Base-by-base conservation (phyloP, 2,329 filamentous ascomycete species). In the Talaromyces atroroseus region DNA sequence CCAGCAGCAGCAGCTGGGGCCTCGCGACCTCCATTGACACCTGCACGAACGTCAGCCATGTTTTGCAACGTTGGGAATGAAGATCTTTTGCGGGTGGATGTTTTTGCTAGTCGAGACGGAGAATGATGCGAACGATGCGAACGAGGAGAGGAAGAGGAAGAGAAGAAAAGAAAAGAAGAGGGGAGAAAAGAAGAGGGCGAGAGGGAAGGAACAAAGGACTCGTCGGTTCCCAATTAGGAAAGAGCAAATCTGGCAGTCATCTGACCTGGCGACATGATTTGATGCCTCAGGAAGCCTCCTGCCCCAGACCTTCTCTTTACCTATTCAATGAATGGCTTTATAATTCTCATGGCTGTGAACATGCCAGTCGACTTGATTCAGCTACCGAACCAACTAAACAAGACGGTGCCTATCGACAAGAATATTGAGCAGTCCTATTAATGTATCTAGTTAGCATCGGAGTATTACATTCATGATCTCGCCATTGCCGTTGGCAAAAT, bases 201-300 rank as follows among this genome's bases (percentile, higher is more conserved):
- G 21, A 23, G 10, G 26, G 16, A 26, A 7, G 20, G 29, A 24
- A 18, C 6, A 36, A 5, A 26, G 32, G 11, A 36, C 34, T 38
- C 49, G 21, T 51, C 38, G 34, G 14, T 49, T 40, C 23, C 49
- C 49, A 42, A 42, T 6, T 42, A 42, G 49, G 49, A 40, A 51
- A 51, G 34, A 51, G 49, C 21, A 51, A 20, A 38, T 12, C 34
- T 4, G 16, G 34, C 34, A 7, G 34, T 29, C 26, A 29, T 29
- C 26, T 29, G 26, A 29, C 24, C 24, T 26, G 24, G 8, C 24
- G 24, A 26, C 26, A 29, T 29, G 26, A 29, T n/a, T 29, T 5
- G 26, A 29, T 29, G 26, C 34, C 34, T 38, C 34, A 38, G 34
- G 34, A 14, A 38, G 32, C 32, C 24, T 26, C 24, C 24, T 26